Percentiles rank a stretch among this genome's conserved stretches.
Evolutionary conservation across 2,329 filamentous ascomycete species (phyloP).

Genomic region (Cryphonectria carpinicola): DNA sequence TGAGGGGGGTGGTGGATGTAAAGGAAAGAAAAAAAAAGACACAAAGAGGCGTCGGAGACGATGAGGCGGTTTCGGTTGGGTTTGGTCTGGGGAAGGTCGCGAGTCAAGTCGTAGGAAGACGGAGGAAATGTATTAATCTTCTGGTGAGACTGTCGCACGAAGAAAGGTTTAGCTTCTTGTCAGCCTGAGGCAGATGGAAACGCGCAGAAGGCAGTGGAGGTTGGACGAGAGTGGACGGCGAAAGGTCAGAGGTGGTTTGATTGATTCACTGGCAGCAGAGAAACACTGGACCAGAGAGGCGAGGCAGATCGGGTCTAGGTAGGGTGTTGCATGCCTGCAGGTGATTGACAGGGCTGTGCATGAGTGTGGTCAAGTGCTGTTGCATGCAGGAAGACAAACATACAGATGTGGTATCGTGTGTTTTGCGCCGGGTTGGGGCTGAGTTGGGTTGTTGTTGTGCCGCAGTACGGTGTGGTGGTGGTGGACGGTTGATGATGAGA

Average conservation of each 20-base stretch:
- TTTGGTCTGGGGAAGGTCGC: constrained; percentile 4
- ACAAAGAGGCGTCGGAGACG: constrained; percentile 25
- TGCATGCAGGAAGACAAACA: constrained; percentile 9
- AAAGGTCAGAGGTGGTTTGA: constrained; percentile 2
- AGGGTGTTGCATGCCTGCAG: constrained; percentile 13
- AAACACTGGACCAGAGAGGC: constrained; percentile 1
- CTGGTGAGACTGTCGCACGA: neutral
- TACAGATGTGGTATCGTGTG: constrained; percentile 15
- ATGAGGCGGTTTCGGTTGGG: constrained; percentile 10
- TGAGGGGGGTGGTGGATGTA: constrained; percentile 32
- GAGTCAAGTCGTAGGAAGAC: constrained; percentile 11
- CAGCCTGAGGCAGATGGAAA: constrained; percentile 7
- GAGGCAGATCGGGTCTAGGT: neutral
- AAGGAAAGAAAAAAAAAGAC: neutral
- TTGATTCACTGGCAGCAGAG: constrained; percentile 6
- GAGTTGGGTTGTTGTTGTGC: neutral
- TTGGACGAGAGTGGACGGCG: neutral
- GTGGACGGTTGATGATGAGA: constrained; percentile 11
- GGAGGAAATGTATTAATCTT: neutral
- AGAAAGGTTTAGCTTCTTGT: neutral
- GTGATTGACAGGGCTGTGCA: constrained; percentile 8
- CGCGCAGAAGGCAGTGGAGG: constrained; percentile 10
- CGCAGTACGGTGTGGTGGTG: neutral
- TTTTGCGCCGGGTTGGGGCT: neutral
- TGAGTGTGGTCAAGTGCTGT: neutral